Conservation (phyloP, 2,329 filamentous ascomycete genomes). For the Colletotrichum endophyticum region DNA sequence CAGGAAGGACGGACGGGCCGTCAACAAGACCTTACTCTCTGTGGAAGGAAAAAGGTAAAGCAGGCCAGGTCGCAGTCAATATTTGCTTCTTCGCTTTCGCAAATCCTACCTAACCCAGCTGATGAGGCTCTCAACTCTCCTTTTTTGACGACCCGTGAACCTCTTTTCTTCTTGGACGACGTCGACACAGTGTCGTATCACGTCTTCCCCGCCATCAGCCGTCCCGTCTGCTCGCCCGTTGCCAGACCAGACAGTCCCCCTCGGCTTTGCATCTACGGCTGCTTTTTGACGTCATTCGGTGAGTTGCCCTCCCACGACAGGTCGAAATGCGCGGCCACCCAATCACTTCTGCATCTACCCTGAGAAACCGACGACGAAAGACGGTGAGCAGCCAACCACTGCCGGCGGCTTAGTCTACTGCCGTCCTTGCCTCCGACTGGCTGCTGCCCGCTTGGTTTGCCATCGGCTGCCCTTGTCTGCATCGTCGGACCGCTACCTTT, state of each 20-base stretch:
- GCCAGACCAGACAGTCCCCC: not conserved
- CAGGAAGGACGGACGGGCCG: conserved; percentile 1
- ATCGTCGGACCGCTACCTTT: not conserved
- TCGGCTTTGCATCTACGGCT: not conserved
- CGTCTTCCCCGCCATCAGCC: not conserved
- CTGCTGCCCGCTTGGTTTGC: not conserved
- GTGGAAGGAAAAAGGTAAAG: not conserved
- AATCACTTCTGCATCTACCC: not conserved
- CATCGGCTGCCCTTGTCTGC: not conserved
- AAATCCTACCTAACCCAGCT: not conserved
- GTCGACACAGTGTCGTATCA: not conserved
- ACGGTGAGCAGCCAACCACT: conserved; percentile 3
- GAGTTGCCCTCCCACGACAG: not conserved
- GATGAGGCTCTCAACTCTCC: not conserved
- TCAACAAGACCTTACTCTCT: conserved; percentile 4
- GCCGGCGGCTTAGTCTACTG: not conserved
- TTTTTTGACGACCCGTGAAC: not conserved
- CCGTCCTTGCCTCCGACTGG: not conserved
- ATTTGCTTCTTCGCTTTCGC: conserved; percentile 9
- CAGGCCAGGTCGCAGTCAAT: not conserved
- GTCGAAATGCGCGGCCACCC: not conserved
- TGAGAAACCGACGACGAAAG: not conserved
- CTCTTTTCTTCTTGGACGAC: not conserved
- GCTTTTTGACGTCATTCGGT: conserved; percentile 20
- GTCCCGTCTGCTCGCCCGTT: not conserved